Evolutionary conservation across 73 alveolate species (phyloP).

Genomic region (Breviolum minutum): DNA sequence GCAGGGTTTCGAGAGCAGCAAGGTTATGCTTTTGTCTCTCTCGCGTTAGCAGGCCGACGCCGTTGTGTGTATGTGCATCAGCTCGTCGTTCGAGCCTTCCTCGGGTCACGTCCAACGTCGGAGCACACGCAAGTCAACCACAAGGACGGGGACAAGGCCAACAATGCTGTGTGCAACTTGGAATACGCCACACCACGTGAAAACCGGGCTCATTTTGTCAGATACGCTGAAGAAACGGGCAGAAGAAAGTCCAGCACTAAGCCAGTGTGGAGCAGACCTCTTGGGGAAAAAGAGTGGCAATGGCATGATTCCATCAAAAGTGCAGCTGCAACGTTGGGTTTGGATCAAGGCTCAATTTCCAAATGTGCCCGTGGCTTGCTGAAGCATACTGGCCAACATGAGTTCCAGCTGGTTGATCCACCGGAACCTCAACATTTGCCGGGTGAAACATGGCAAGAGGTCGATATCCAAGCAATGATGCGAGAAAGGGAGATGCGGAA

Average conservation of each 20-base stretch:
- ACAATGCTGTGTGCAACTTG: conserved; percentile 32
- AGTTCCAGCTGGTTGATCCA: not conserved
- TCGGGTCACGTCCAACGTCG: conserved; percentile 3
- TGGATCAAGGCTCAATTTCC: not conserved
- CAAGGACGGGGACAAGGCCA: conserved; percentile 14
- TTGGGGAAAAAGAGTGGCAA: not conserved
- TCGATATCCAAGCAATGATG: not conserved
- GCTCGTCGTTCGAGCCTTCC: conserved; percentile 5
- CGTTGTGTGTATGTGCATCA: not conserved
- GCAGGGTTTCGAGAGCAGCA: not conserved
- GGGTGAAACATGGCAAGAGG: not conserved
- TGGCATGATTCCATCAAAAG: conserved; percentile 1
- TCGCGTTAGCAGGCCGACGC: not conserved
- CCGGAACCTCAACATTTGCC: not conserved
- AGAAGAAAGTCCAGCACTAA: not conserved
- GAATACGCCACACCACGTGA: conserved; percentile 23
- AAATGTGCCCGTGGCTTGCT: not conserved
- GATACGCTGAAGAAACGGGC: not conserved
- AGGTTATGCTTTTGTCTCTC: not conserved
- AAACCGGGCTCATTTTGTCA: not conserved
- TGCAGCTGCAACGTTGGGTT: not conserved
- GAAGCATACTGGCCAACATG: not conserved
- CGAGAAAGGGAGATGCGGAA: not conserved
- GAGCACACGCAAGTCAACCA: conserved; percentile 28
- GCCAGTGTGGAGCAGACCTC: not conserved